A percentile compares a stretch with the other conserved stretches of the same genome.
These are phyloP conservation scores for Silene uniflora DNA, from an alignment of 148 eudicot species.

Conservation along the genomic window DNA sequence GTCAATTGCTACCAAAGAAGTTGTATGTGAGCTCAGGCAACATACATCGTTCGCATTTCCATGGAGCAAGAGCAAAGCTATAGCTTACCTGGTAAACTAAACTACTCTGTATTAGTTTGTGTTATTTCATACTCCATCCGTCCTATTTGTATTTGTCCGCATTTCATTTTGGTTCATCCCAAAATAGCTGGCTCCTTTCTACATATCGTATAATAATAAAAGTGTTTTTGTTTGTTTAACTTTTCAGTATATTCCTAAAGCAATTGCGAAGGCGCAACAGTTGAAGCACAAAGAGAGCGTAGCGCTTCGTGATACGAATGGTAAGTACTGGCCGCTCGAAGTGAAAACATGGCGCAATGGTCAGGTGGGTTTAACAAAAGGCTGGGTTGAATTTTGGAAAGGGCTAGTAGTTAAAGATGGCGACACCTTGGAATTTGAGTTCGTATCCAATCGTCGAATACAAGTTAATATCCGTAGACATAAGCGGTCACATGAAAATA, in stretches of 20 bases:
- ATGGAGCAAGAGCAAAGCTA: constrained; percentile 16
- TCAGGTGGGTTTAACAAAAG: constrained; percentile 19
- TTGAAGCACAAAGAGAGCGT: constrained; percentile 19
- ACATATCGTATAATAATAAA: no score
- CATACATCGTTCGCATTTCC: constrained; percentile 12
- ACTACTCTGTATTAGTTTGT: background rate
- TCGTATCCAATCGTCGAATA: constrained; percentile 16
- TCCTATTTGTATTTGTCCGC: background rate
- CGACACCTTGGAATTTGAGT: constrained; percentile 23
- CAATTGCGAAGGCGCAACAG: constrained; percentile 7
- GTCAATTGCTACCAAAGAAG: constrained; percentile 6
- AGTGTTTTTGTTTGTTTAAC: background rate
- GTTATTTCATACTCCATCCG: no score
- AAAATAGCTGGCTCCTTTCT: no score
- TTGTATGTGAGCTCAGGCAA: background rate
- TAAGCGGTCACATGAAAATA: background rate
- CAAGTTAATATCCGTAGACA: constrained; percentile 14
- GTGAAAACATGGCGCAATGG: constrained; percentile 12
- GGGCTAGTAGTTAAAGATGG: constrained; percentile 11
- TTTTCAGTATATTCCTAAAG: constrained; percentile 25
- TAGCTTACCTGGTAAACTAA: constrained; percentile 20
- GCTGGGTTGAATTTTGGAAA: constrained; percentile 30
- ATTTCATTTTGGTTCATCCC: background rate
- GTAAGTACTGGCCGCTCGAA: constrained; percentile 31
- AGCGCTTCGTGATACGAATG: constrained; percentile 27